phyloP scores from a whole-genome alignment of 305 asterid species.

The Fraxinus sp. region DNA sequence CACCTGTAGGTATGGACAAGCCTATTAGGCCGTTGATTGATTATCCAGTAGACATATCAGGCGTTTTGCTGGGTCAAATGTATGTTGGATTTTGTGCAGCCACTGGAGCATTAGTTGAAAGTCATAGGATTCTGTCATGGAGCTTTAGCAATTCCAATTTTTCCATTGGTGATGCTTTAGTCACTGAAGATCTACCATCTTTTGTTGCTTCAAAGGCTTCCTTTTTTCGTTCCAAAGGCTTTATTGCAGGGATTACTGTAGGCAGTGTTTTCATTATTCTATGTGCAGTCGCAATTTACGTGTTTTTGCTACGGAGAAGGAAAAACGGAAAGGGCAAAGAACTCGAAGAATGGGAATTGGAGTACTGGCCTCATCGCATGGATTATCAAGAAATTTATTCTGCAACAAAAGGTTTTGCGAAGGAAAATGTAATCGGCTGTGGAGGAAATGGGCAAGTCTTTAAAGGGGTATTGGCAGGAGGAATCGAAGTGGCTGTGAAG shows the following conservation, averaged over 20 bases:
- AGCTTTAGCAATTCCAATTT: constrained; percentile 37
- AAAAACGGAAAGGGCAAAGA: constrained; percentile 28
- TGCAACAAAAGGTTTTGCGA: constrained; percentile 38
- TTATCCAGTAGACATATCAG: constrained; percentile 31
- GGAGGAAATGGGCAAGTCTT: constrained; percentile 43
- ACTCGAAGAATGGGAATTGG: constrained; percentile 47
- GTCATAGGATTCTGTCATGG: constrained; percentile 40
- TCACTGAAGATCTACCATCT: constrained; percentile 32
- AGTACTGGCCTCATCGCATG: constrained; percentile 47
- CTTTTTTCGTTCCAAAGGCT: constrained; percentile 20
- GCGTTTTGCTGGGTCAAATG: constrained; percentile 34
- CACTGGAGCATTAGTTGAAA: constrained; percentile 37
- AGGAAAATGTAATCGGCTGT: constrained; percentile 37
- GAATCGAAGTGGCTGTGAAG: constrained; percentile 40
- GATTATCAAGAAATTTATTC: constrained; percentile 37
- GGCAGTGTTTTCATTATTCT: constrained; percentile 21
- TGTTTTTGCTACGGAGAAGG: constrained; percentile 24
- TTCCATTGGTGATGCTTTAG: constrained; percentile 26
- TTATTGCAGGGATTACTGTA: constrained; percentile 33
- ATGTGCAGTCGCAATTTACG: constrained; percentile 7
- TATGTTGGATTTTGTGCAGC: constrained; percentile 42
- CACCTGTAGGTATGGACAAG: constrained; percentile 30
- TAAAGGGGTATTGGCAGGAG: constrained; percentile 32
- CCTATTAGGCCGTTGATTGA: constrained; percentile 34
- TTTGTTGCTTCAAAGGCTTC: constrained; percentile 37